Base-by-base conservation (phyloP, 495 filamentous ascomycete genomes). In the Aspergillus indologenus region DNA sequence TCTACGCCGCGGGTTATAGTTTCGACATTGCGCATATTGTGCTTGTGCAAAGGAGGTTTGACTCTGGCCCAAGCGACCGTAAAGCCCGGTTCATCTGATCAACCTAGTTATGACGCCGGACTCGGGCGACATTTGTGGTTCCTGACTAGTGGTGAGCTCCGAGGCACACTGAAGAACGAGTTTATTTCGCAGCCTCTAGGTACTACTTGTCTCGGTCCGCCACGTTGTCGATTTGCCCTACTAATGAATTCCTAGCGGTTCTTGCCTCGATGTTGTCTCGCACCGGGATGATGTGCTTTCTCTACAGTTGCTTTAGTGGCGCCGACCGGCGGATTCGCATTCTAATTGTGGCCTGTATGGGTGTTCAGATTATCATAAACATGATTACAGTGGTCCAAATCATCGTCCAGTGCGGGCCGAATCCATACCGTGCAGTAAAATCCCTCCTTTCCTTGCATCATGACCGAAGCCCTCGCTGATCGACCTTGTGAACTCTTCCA, bases 181-280 rank as follows among this genome's bases (percentile, higher is more conserved):
- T 73, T 69, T 26, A 57, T 71, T 1, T 74, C 69, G 0, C 72
- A 75, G 52, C 73, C 70, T 0, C 44, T 71, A 15, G 62, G 62
- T 65, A 61, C 12, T 0, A 9, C 9, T 3, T 9, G 9, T 9
- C 3, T 29, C 26, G 26, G 9, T 29, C 9, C 26, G 3, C 4
- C 26, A 29, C 26, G 9, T 2, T 31, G 20, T 21, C 48, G 22
- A 45, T 34, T 51, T 29, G 12, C 20, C 15, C 22, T 1, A 8
- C 29, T 26, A 15, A 20, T 82, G 78, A 79, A 69, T 81, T 23
- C 50, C 81, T 11, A 85, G 75, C 73, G 74, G 31, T 84, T 71
- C 4, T 75, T 78, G 57, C 79, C 75, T 60, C 79, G 17, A 74
- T 75, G 71, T 45, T 75, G 20, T 75, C 73, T 15, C 64, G 73